phyloP scores from a whole-genome alignment of 2,329 filamentous ascomycete genomes.

The Botrytis paeoniae region DNA sequence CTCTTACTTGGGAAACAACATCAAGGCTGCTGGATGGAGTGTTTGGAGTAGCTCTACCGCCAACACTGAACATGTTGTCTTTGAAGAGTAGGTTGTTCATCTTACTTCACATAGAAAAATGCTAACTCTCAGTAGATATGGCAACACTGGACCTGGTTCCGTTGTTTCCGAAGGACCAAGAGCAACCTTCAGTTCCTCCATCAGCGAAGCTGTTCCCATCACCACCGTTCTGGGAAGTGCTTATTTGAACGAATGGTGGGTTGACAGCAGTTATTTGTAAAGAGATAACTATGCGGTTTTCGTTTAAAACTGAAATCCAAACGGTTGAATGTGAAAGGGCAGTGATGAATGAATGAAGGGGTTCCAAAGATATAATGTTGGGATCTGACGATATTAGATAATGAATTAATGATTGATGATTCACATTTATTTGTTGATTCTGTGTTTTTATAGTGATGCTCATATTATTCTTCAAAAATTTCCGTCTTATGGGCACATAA shows the following conservation, averaged over 20 bases:
- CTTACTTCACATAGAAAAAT: neutral
- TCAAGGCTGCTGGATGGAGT: constrained; percentile 50
- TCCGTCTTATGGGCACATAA: neutral
- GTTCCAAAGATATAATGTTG: neutral
- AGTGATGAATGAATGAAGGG: neutral
- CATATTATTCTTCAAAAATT: neutral
- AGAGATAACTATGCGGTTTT: neutral
- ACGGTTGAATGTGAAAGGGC: neutral
- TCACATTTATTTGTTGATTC: neutral
- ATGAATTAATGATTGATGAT: neutral
- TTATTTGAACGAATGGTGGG: constrained; percentile 25
- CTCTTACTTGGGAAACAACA: constrained; percentile 46
- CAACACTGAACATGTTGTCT: neutral
- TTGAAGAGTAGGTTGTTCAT: neutral
- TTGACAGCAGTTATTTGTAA: constrained; percentile 22
- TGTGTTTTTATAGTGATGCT: neutral
- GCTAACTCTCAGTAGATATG: neutral
- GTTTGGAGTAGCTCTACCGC: constrained; percentile 43
- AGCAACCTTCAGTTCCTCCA: constrained; percentile 23
- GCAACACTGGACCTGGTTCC: constrained; percentile 49
- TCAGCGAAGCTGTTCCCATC: constrained; percentile 17
- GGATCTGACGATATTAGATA: neutral
- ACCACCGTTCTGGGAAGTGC: constrained; percentile 24
- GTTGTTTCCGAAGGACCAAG: constrained; percentile 17
- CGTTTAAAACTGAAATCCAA: neutral